Evolutionary conservation across 768 basidiomycete genomes (phyloP), one percentile per base, ranked within the genome.

Genomic region (Lactifluus volemus): DNA sequence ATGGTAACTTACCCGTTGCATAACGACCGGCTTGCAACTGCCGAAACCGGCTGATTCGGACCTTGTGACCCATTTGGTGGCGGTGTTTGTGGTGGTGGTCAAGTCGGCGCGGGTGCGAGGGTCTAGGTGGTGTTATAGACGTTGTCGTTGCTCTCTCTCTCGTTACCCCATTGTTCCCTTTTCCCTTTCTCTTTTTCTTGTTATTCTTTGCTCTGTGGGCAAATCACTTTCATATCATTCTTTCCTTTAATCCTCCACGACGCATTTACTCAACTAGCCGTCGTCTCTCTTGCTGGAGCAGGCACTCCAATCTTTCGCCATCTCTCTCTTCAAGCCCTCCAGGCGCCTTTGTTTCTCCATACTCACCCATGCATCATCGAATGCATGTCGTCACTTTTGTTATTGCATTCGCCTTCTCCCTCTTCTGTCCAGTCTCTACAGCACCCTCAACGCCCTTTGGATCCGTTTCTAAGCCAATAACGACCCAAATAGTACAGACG

Each of bases 221-320:
- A 64, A 67, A 57, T 66, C 65, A 58, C 57, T 69, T 67, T 49
- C 21, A 51, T 66, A 68, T 65, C 49, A 49, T 50, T 58, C 65
- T 69, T 65, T 61, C 63, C 67, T 67, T 67, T 66, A 63, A 51
- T 56, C 32, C 60, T 64, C 60, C 65, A 64, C 42, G 58, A 44
- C 59, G 64, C 67, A 61, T 58, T 58, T 60, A 54, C 50, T 44
- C 44, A 32, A 63, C 60, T 59, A 64, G 64, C 67, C 64, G 63
- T 65, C 71, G 56, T 59, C 61, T 25, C 32, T 66, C 63, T 50
- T 50, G 53, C 66, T 68, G 75, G 76, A 76, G 76, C 76, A 66
- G 73, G 76, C 69, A 71, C 76, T 75, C 69, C 70, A 53, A 62
- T 72, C 60, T n/a, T 68, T 65, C 57, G 25, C 66, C n/a, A 17